phyloP scores from a whole-genome alignment of 1,284 basidiomycete species.

The Fomes fomentarius region DNA sequence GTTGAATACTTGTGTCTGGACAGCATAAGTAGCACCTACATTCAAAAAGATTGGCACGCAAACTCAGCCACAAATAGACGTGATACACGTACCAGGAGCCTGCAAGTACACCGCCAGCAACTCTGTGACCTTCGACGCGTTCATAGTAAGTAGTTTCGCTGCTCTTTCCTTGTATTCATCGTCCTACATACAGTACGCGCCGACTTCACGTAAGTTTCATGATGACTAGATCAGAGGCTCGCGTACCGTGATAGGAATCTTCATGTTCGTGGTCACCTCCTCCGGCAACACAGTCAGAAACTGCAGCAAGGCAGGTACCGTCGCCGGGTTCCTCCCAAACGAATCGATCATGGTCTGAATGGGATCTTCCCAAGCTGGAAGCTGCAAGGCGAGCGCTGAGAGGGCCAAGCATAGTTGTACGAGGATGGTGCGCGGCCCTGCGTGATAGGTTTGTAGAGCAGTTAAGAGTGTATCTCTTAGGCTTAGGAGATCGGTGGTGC shows the following conservation, averaged over 20 bases:
- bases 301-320: slow-evolving; percentile 85
- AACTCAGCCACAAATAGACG: neutral
- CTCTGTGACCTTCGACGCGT: slow-evolving; percentile 76
- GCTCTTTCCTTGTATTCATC: slow-evolving; percentile 79
- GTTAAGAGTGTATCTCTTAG: slow-evolving; percentile 88
- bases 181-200: slow-evolving; percentile 59
- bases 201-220: too few relatives aligned
- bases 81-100: slow-evolving; percentile 71
- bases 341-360: slow-evolving; percentile 84
- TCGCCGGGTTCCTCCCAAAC: slow-evolving; percentile 85
- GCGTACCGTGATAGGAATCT: slow-evolving; percentile 87
- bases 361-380: slow-evolving; percentile 86
- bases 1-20: slow-evolving; percentile 88
- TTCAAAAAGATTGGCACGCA: neutral
- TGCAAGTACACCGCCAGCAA: slow-evolving; percentile 90
- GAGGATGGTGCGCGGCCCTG: slow-evolving; percentile 85
- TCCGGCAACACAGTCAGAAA: slow-evolving; percentile 94
- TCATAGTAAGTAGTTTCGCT: slow-evolving; percentile 68
- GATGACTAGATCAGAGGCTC: too few relatives aligned
- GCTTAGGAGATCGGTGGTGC: slow-evolving; percentile 69
- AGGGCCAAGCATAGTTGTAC: slow-evolving; percentile 91
- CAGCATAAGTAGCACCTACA: slow-evolving; percentile 78
- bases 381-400: slow-evolving; percentile 90
- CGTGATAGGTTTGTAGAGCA: slow-evolving; percentile 70
- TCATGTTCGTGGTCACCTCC: slow-evolving; percentile 85